Evolutionary conservation across 1,284 basidiomycete genomes (phyloP), one percentile per base, ranked within the genome.

Genomic region (Boletus semigastroideus): DNA sequence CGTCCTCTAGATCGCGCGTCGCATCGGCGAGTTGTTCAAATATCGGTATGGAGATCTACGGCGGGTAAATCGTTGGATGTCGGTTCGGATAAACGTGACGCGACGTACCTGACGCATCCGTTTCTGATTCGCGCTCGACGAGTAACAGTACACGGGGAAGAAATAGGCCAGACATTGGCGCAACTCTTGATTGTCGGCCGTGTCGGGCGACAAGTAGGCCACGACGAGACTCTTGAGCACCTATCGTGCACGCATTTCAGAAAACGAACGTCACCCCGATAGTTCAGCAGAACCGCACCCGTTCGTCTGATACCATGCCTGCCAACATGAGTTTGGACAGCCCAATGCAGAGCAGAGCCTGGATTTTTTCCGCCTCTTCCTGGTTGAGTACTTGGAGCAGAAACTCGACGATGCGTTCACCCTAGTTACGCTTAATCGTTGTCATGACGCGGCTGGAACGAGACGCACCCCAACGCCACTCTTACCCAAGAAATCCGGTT

Each of bases 81-180:
- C 14, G 9, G 11, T 17, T 0, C 11, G 25, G 5, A 7, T 17
- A 5, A 6, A 20, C 19, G 42, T 5, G 57, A 79, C 19, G 42
- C 5, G 57, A 79, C 53, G 51, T 34, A 93, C 93, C 59, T 84
- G 79, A 61, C 86, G 86, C 78, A 96, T 84, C 22, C 84, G 76
- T 12, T 80, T 73, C 73, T 98, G 95, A 65, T 98, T 96, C 16
- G 69, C 71, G 2, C 84, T 72, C 1, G 90, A 88, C 1, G 93
- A 92, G 68, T 91, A 95, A 69, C 92, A 93, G 68, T 92, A 98
- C 0, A 94, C 87, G 0, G 94, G 94, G 72, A 99, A 87, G 77
- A 98, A 98, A 72, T 98, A 98, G 17, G 93, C 88, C 25, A 99
- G 75, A 67, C 94, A 98, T 71, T 98, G 96, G 49, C 94, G 78